Conservation (phyloP, 1,284 basidiomycete genomes). For the Sporisorium reilianum region DNA sequence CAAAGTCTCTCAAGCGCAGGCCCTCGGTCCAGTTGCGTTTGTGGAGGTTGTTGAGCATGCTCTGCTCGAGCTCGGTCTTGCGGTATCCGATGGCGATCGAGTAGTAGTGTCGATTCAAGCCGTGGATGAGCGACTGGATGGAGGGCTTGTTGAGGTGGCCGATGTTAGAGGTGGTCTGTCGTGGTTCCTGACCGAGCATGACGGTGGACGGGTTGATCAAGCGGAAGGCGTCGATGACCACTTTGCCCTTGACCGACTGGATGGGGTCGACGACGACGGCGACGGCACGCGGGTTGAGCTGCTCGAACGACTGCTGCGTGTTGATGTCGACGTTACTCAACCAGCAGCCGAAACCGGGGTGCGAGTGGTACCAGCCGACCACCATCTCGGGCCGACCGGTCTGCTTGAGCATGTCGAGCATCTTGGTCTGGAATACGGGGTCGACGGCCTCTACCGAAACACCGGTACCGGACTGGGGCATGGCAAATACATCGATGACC, state of each 20-base stretch:
- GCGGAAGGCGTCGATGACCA: conserved; percentile 99
- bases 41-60: conserved; percentile 69
- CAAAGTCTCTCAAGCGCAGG: conserved; percentile 65
- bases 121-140: conserved; percentile 79
- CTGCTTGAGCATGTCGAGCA: conserved; percentile 99
- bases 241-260: conserved; percentile 90
- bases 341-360: conserved; percentile 99
- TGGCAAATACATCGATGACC: conserved; percentile 98
- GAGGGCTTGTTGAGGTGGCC: conserved; percentile 98
- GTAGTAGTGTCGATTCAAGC: conserved; percentile 69
- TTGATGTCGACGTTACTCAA: conserved; percentile 98
- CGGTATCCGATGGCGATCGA: conserved; percentile 68
- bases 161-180: conserved; percentile 98
- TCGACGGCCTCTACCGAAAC: conserved; percentile 99
- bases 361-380: conserved; percentile 99
- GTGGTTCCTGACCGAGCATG: conserved; percentile 85
- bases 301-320: conserved; percentile 99
- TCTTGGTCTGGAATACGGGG: conserved; percentile 97
- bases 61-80: conserved; percentile 69
- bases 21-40: conserved; percentile 69
- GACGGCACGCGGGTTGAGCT: conserved; percentile 91
- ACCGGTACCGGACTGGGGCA: conserved; percentile 98
- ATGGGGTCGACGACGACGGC: conserved; percentile 99
- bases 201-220: conserved; percentile 68
- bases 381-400: conserved; percentile 98